Base-by-base conservation (phyloP, 345 rosid species). In the Xanthoceras sorbifolium region DNA sequence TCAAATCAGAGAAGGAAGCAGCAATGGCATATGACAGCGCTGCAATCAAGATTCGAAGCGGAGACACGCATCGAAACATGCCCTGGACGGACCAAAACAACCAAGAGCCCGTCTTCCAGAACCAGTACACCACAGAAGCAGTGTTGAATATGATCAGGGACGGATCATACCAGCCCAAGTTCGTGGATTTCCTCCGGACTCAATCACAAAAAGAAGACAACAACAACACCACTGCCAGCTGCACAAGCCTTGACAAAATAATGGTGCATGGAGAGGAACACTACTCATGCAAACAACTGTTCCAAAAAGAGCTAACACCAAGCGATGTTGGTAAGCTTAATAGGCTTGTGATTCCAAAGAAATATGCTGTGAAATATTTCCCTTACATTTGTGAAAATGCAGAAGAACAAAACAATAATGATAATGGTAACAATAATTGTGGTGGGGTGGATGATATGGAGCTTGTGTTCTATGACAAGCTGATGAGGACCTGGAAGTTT, bases 251-350 rank as follows among this genome's bases (percentile, higher is more conserved):
- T 29, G 72, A 71, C 12, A 64, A 60, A 9, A 82, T 52, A 28
- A 23, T 72, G 65, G 68, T 72, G 48, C 78, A 76, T 14, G 79
- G 38, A 20, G 79, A 70, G 10, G 77, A 64, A 72, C 77, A 65
- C 18, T 68, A 82, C 34, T 25, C 72, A 0, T 88, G 85, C 77
- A 77, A 78, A 54, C 81, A 73, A 65, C 86, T 94, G 14, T 94
- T 94, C 69, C 87, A 82, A 15, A 94, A 94, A 82, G 89, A 90
- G 62, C 81, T 94, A 23, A 94, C 97, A 2, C 95, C 97, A 0
- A 94, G 97, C 28, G 97, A 94, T 73, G 98, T 94, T 2, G 97
- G 98, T 1, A 91, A 89, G 60, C 94, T 95, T 3, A 95, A 95
- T 22, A 84, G 98, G 78, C 89, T 95, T 40, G 99, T 95, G 32